Evolutionary conservation across 768 basidiomycete species (phyloP), one percentile per base, ranked within the genome.

Genomic region (Austroboletus festivus): DNA sequence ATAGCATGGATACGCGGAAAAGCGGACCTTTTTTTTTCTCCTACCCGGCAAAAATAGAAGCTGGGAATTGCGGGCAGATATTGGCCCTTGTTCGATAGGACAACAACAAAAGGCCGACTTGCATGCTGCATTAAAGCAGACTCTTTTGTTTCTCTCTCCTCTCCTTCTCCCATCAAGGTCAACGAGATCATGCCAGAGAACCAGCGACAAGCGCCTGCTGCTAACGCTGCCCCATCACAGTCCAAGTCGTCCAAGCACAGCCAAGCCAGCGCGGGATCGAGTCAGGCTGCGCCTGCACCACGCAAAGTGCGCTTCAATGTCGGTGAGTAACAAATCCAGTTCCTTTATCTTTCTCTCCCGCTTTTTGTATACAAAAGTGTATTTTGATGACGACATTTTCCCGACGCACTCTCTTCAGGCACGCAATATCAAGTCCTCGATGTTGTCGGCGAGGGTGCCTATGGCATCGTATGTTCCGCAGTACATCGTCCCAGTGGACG

Each of bases 381-480:
- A n/a, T n/a, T n/a, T n/a, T n/a, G n/a, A n/a, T n/a, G n/a, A n/a
- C n/a, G n/a, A n/a, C n/a, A n/a, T n/a, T n/a, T n/a, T n/a, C n/a
- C n/a, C n/a, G n/a, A n/a, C n/a, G 28, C 28, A 28, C 28, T 12
- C 34, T 19, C n/a, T 16, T 40, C 52, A 83, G 86, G 86, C 35
- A 81, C 82, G 30, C 85, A 87, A 69, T 92, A 91, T 61, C 83
- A 89, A 65, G 86, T 91, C 22, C 79, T 89, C 55, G 86, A 89
- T 73, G 85, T 89, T 61, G 87, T 93, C 48, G 89, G 89, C 42
- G 89, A 92, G 65, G 89, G 93, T 21, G 93, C 93, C 44, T 94
- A 95, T 63, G 95, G 95, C 43, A 89, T 95, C 61, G 94, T 97
- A 51, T 93, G 89, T 69, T 94, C 93, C 20, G 94, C 94, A 5